Base-by-base conservation (phyloP, 306 rosid species). In the Castanopsis chinensis region DNA sequence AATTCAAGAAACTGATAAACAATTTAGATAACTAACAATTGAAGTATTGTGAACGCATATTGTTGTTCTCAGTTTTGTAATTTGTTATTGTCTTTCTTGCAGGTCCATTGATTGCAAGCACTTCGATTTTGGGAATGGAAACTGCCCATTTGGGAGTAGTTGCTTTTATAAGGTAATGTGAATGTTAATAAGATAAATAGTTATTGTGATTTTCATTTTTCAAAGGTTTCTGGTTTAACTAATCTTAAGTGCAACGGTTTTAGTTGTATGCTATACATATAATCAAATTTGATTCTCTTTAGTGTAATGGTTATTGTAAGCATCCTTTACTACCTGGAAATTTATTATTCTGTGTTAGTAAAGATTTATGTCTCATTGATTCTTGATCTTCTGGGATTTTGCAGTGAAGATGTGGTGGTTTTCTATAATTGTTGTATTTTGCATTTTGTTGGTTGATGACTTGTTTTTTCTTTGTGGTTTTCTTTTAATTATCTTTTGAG, bases 41-140 rank as follows among this genome's bases (percentile, higher is more conserved):
- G 7, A 18, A 11, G 20, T 30, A 6, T 7, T 17, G 20, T 28
- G 13, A 10, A 10, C 2, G 1, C 11, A 14, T 28, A 30, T 30
- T 17, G n/a, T 28, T 7, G 13, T 27, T 4, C 59, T 4, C 75
- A 59, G 28, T 5, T 53, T 58, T 77, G 58, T 4, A 55, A 23
- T 59, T 73, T n/a, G 28, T 73, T 9, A 23, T 53, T 60, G 65
- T 74, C 49, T 51, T 52, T 57, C 33, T 72, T 74, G 79, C 88
- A 95, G 99, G 87, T 93, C 96, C 74, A 96, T 96, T 63, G 98
- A 96, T 83, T 96, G 99, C 93, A 96, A 88, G 86, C 99, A 96
- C 88, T 96, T 96, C 32, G 97, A 91, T 87, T 93, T 96, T 85
- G 99, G 99, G 45, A 87, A 93, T 76, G 98, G 98, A 81, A 93